Conservation (phyloP, 108 stramenopile genomes). For the Seminavis robusta region DNA sequence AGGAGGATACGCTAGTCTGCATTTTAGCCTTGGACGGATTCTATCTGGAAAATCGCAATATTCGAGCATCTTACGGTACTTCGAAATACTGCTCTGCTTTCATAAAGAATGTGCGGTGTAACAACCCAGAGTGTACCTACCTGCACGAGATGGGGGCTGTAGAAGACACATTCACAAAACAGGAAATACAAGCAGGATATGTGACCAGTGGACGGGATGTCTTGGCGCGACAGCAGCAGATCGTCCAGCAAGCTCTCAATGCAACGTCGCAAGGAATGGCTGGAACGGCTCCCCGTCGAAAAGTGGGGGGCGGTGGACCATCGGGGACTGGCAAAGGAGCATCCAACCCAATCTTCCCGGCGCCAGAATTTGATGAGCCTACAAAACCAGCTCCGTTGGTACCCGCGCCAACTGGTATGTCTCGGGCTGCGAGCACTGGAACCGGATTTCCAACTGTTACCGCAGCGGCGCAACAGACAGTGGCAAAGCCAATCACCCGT, state of each 20-base stretch:
- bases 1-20: slow-evolving; percentile 88
- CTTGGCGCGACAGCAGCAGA: slow-evolving; percentile 78
- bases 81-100: slow-evolving; percentile 98
- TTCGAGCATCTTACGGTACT: slow-evolving; percentile 97
- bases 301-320: slow-evolving; percentile 83
- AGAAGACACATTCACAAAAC: slow-evolving; percentile 92
- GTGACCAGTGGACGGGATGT: slow-evolving; percentile 88
- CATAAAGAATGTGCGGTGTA: slow-evolving; percentile 94
- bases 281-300: slow-evolving; percentile 35
- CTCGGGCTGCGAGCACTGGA: slow-evolving; percentile 4
- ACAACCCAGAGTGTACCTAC: slow-evolving; percentile 98
- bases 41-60: slow-evolving; percentile 83
- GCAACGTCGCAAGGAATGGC: slow-evolving; percentile 50
- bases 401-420: slow-evolving; percentile 44
- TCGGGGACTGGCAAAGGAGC: slow-evolving; percentile 72
- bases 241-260: slow-evolving; percentile 65
- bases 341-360: slow-evolving; percentile 73
- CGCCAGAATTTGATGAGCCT: slow-evolving; percentile 80
- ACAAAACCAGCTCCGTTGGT: slow-evolving; percentile 30
- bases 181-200: slow-evolving; percentile 92
- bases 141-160: slow-evolving; percentile 94
- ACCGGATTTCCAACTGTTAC: neutral
- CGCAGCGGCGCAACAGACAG: neutral
- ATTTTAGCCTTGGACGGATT: slow-evolving; percentile 90
- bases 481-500: neutral